Conservation (phyloP, 768 basidiomycete genomes). For the Rhodotorula sphaerocarpa region DNA sequence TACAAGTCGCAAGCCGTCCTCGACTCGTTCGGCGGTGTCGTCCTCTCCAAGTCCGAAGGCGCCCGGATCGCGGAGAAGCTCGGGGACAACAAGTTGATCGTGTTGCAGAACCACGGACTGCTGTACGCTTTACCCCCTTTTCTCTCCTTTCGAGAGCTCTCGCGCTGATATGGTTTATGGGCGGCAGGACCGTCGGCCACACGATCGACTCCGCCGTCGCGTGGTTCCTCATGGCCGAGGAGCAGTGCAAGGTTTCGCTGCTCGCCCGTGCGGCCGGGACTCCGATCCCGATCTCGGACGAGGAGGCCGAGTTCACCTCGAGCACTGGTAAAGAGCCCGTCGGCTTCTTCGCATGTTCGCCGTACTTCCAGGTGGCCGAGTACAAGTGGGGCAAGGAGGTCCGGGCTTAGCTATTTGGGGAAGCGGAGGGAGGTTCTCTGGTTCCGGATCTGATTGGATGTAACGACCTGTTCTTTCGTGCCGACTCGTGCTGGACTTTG, state of each 20-base stretch:
- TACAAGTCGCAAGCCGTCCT: constrained; percentile 46
- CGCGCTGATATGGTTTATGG: not conserved
- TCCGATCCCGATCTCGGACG: constrained; percentile 38
- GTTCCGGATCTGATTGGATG: no score
- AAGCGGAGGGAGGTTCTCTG: no score
- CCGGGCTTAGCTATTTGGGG: not conserved
- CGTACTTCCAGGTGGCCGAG: constrained; percentile 22
- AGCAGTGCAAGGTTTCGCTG: constrained; percentile 50
- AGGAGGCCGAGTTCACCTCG: constrained; percentile 39
- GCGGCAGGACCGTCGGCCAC: constrained; percentile 15
- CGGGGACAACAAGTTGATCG: constrained; percentile 37
- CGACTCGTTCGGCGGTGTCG: constrained; percentile 50
- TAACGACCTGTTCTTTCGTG: no score
- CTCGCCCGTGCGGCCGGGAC: constrained; percentile 48
- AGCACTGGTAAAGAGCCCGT: constrained; percentile 3
- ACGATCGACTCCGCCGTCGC: constrained; percentile 26
- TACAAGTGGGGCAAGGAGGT: not conserved
- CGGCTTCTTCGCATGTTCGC: constrained; percentile 9
- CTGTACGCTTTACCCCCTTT: constrained; percentile 24
- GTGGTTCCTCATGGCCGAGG: constrained; percentile 41
- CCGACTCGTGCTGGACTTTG: no score
- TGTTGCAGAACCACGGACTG: constrained; percentile 41
- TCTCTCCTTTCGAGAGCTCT: not conserved
- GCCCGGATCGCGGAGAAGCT: constrained; percentile 46
- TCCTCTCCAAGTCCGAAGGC: constrained; percentile 49